Percentiles rank a stretch among this genome's conserved stretches.
Conservation (phyloP, 805 yeast genomes). For the Cephaloascus fragrans region DNA sequence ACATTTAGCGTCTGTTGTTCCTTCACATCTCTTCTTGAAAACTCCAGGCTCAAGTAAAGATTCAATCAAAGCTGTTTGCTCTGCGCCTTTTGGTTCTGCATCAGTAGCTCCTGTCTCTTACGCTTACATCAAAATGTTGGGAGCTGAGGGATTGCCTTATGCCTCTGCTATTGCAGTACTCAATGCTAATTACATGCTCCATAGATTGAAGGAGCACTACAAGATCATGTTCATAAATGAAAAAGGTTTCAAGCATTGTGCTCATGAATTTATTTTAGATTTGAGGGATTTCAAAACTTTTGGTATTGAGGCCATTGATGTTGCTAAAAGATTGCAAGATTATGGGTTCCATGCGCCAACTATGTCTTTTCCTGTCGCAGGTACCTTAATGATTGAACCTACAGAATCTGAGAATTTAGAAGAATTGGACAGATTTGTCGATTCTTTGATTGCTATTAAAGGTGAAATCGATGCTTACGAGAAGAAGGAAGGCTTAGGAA, state of each 20-base stretch:
- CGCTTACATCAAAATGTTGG: slow-evolving; percentile 91
- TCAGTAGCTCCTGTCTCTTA: slow-evolving; percentile 88
- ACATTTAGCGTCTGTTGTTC: slow-evolving; percentile 75
- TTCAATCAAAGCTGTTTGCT: slow-evolving; percentile 68
- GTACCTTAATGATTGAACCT: slow-evolving; percentile 96
- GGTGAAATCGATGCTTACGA: slow-evolving; percentile 62
- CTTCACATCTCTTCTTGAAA: slow-evolving; percentile 56
- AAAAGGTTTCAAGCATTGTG: slow-evolving; percentile 64
- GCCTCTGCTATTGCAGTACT: slow-evolving; percentile 87
- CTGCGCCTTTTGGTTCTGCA: slow-evolving; percentile 96
- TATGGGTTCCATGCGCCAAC: slow-evolving; percentile 99
- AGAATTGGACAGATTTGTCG: slow-evolving; percentile 86
- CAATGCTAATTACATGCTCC: slow-evolving; percentile 94
- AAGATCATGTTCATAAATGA: slow-evolving; percentile 62
- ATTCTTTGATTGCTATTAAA: slow-evolving; percentile 76
- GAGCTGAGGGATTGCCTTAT: slow-evolving; percentile 72
- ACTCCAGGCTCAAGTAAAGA: slow-evolving; percentile 38
- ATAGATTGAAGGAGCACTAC: slow-evolving; percentile 59
- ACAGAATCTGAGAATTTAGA: slow-evolving; percentile 88
- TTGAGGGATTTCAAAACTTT: slow-evolving; percentile 70
- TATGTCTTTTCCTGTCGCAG: slow-evolving; percentile 97
- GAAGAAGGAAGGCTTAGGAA: slow-evolving; percentile 52
- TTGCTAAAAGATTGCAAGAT: slow-evolving; percentile 95
- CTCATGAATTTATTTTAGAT: slow-evolving; percentile 93
- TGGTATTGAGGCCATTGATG: slow-evolving; percentile 90